Conservation (phyloP, 2,329 filamentous ascomycete genomes). For the Lasiodiplodia gonubiensis region DNA sequence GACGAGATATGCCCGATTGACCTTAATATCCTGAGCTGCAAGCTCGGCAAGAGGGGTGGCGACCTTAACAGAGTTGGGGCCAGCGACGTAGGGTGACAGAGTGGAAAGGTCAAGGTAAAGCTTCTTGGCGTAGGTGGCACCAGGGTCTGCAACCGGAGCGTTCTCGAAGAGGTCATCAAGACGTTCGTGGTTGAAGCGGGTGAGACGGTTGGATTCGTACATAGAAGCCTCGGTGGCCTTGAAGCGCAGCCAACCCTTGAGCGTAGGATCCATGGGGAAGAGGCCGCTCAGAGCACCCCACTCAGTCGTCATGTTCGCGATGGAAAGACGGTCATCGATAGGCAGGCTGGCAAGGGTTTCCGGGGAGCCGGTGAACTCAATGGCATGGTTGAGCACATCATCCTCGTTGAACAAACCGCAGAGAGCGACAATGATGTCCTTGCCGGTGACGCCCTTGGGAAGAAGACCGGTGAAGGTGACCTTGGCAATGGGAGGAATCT, state of each 20-base stretch:
- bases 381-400: conserved; percentile 87
- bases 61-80: conserved; percentile 90
- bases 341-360: conserved; percentile 75
- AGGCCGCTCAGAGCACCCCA: conserved; percentile 76
- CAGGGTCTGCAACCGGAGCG: conserved; percentile 72
- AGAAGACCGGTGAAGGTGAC: conserved; percentile 78
- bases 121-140: conserved; percentile 81
- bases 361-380: conserved; percentile 84
- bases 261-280: conserved; percentile 78
- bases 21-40: conserved; percentile 72
- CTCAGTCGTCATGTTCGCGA: conserved; percentile 82
- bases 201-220: conserved; percentile 56
- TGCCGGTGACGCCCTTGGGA: conserved; percentile 82
- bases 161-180: conserved; percentile 75
- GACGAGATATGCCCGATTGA: conserved; percentile 86
- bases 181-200: conserved; percentile 72
- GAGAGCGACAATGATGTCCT: conserved; percentile 91
- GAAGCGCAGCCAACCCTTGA: conserved; percentile 74
- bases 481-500: conserved; percentile 82
- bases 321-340: conserved; percentile 75
- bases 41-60: conserved; percentile 78
- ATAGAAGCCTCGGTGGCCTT: conserved; percentile 78
- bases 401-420: conserved; percentile 85
- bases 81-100: conserved; percentile 81
- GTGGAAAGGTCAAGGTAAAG: conserved; percentile 83